A percentile compares a stretch with the other conserved stretches of the same genome.
Evolutionary conservation across 371 early-diverging fungal genomes (phyloP).

Genomic region (Apophysomyces elegans): DNA sequence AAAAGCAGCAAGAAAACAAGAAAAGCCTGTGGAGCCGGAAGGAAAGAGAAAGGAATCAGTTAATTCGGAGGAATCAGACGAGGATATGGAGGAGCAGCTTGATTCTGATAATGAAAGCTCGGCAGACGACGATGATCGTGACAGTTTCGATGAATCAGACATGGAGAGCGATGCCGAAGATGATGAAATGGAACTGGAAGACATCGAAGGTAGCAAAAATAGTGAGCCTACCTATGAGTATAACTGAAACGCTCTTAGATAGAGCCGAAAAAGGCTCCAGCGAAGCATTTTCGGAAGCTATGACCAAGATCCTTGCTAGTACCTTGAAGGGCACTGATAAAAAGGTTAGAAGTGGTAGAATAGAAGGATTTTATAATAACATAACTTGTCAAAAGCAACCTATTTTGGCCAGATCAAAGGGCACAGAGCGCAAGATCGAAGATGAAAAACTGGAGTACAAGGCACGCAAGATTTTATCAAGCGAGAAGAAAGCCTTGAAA

Average conservation of each 20-base stretch:
- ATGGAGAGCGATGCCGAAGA: slow-evolving; percentile 28
- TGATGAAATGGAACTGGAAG: slow-evolving; percentile 27
- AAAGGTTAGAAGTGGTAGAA: slow-evolving; percentile 21
- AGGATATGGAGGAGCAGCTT: slow-evolving; percentile 17
- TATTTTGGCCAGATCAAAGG: slow-evolving; percentile 75
- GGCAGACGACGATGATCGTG: slow-evolving; percentile 6
- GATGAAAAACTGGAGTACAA: slow-evolving; percentile 80
- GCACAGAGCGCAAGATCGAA: slow-evolving; percentile 72
- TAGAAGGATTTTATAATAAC: too few relatives aligned
- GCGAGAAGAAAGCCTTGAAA: slow-evolving; percentile 64
- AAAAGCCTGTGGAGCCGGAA: slow-evolving; percentile 25
- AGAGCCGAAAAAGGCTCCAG: slow-evolving; percentile 50
- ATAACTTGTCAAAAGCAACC: slow-evolving; percentile 51
- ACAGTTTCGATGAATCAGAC: slow-evolving; percentile 24
- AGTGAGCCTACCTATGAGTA: neutral
- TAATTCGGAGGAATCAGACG: slow-evolving; percentile 21
- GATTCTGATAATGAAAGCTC: slow-evolving; percentile 5
- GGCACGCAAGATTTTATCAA: slow-evolving; percentile 68
- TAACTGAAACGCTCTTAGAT: slow-evolving; percentile 18
- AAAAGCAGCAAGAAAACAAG: slow-evolving; percentile 28
- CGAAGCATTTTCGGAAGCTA: slow-evolving; percentile 64
- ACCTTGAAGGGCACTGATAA: slow-evolving; percentile 53
- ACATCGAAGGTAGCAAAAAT: slow-evolving; percentile 16
- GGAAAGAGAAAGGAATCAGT: slow-evolving; percentile 13
- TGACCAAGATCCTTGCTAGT: slow-evolving; percentile 71